Base-by-base conservation (phyloP, 805 yeast species). In the Monosporozyma servazzii region DNA sequence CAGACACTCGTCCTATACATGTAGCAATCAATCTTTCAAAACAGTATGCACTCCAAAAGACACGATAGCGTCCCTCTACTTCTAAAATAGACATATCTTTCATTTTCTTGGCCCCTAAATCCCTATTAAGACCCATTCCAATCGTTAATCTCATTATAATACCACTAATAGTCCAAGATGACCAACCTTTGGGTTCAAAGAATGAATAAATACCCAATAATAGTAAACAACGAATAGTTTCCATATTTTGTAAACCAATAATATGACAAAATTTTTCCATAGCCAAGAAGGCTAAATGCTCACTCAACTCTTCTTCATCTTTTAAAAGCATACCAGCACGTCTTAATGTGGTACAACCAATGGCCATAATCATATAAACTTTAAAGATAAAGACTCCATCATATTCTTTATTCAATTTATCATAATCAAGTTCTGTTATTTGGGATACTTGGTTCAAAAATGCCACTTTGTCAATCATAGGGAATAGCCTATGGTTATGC, bases 161-260 rank as follows among this genome's bases (percentile, higher is more conserved):
- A 1, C 82, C 80, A 50, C 75, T 73, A 21, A 78, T 68, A 39
- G 76, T 74, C 83, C 82, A 78, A 1, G 81, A 70, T 23, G 75
- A 70, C 10, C 73, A 67, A 3, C 79, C 79, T 40, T 71, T 62
- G 10, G 76, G 74, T 54, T 77, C 80, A 57, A 76, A 77, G 48
- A 75, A 74, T 0, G 81, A 75, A 56, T 75, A 76, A 27, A 78
- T 67, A 10, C 78, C 79, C 17, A 78, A 61, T 5, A 78, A 59
- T 27, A 77, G 49, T 41, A 77, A 55, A 48, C 75, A 67, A 52
- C 68, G 69, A 1, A 77, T 67, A 1, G 77, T 71, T 20, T 69
- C 72, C 6, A 69, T 51, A 54, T 72, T 71, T 51, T 74, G 75
- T 45, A 67, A 63, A 1, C 69, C 60, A 41, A 77, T 66, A 3